Evolutionary conservation across 306 rosid species (phyloP).

Genomic region (Fragaria nilgerrensis): DNA sequence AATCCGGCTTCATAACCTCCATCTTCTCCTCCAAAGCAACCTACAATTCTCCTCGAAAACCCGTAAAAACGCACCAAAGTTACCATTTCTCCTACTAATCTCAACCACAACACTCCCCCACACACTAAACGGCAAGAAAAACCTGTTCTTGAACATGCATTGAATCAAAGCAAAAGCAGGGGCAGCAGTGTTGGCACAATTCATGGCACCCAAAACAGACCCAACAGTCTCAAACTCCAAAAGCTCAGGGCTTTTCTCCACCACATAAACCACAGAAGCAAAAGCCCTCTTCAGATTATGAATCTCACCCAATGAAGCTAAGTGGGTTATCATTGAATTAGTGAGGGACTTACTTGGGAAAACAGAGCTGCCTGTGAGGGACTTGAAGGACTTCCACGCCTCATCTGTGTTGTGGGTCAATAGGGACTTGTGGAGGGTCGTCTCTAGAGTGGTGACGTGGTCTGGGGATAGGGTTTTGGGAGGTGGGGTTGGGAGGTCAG

Average conservation of each 20-base stretch:
- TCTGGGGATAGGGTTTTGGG: conserved; percentile 42
- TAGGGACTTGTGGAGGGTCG: conserved; percentile 66
- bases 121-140: conserved; percentile 55
- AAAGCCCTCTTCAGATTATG: conserved; percentile 83
- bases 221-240: conserved; percentile 48
- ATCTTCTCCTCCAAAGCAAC: conserved; percentile 69
- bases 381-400: conserved; percentile 88
- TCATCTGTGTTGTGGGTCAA: conserved; percentile 54
- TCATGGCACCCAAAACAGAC: conserved; percentile 56
- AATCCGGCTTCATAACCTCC: conserved; percentile 67
- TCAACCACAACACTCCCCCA: conserved; percentile 75
- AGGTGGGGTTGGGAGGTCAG: conserved; percentile 34
- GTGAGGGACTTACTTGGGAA: conserved; percentile 79
- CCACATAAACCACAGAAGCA: conserved; percentile 56
- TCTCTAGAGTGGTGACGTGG: conserved; percentile 42
- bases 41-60: conserved; percentile 71
- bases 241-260: conserved; percentile 55
- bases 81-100: conserved; percentile 51
- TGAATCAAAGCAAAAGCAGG: conserved; percentile 82
- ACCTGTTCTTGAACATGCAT: conserved; percentile 63
- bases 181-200: conserved; percentile 57
- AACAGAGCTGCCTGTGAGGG: conserved; percentile 54
- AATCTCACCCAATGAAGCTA: conserved; percentile 62
- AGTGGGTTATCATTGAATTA: conserved; percentile 58
- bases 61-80: conserved; percentile 51